Base-by-base conservation (phyloP, 192 early-diverging fungal species). In the Lobosporangium transversale region DNA sequence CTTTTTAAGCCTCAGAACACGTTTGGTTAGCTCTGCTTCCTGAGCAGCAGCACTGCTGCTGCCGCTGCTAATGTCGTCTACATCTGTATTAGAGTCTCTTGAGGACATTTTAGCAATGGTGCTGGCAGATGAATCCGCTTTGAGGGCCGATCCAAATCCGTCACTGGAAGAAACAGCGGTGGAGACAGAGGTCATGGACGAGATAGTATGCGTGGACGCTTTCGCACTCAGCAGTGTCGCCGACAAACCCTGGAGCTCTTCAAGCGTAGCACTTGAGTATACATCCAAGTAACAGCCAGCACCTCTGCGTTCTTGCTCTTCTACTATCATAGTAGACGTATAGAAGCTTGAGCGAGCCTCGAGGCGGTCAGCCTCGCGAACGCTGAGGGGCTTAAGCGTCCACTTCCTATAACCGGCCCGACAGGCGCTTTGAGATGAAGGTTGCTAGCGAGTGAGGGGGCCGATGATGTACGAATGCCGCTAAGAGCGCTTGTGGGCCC, bases 391-490 rank as follows among this genome's bases (percentile, higher is more conserved):
- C 17, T 76, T 76, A 2, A 76, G 30, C 20, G 71, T 76, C 71
- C 71, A 76, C 33, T 76, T 76, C 10, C 71, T 53, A 14, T 76
- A 76, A 24, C 71, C 71, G 71, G 71, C 0, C 71, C 71, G 1
- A 76, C 36, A 47, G 63, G 63, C 2, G 66, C 63, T 33, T 67
- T 76, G 32, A 42, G 48, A 8, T 70, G 58, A 37, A 45, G 59
- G 12, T 55, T 66, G 11, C 43, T 53, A 1, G 60, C 10, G n/a
- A 44, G 20, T 7, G 37, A 40, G 8, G 37, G 14, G 37, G 37
- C 37, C 37, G 37, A 40, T 7, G 14, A 7, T 40, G 37, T 40
- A 14, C 14, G 37, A n/a, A n/a, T n/a, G n/a, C n/a, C n/a, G n/a
- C n/a, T n/a, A n/a, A n/a, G n/a, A n/a, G n/a, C n/a, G n/a, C n/a